Conservation (phyloP, 805 yeast species). For the Monosporozyma aquatica region DNA sequence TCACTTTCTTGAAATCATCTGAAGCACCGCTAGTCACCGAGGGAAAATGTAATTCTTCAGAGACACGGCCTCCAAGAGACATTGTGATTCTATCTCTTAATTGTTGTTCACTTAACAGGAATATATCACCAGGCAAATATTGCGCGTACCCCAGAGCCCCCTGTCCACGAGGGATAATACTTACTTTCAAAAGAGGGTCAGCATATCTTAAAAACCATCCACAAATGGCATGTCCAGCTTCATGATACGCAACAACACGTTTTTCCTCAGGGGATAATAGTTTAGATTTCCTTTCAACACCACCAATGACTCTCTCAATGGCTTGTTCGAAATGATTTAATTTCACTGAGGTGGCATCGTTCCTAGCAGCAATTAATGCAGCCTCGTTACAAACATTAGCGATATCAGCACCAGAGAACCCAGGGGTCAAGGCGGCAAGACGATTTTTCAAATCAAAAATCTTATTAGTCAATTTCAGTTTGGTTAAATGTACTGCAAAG, state of each 20-base stretch:
- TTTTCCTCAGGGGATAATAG: slow-evolving; percentile 80
- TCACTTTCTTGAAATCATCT: slow-evolving; percentile 93
- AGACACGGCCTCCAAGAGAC: slow-evolving; percentile 95
- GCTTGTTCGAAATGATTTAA: slow-evolving; percentile 87
- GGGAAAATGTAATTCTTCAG: slow-evolving; percentile 85
- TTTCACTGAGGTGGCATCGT: slow-evolving; percentile 58
- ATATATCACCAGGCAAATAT: slow-evolving; percentile 88
- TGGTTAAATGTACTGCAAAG: slow-evolving; percentile 74
- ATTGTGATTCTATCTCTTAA: slow-evolving; percentile 85
- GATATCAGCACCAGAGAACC: slow-evolving; percentile 97
- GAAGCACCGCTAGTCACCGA: slow-evolving; percentile 95
- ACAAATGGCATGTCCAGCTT: slow-evolving; percentile 98
- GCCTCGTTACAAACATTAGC: slow-evolving; percentile 97
- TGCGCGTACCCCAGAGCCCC: slow-evolving; percentile 98
- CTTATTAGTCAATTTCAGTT: slow-evolving; percentile 50
- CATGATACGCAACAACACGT: slow-evolving; percentile 89
- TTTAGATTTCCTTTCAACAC: slow-evolving; percentile 83
- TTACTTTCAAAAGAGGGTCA: slow-evolving; percentile 89
- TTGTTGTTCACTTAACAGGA: slow-evolving; percentile 67
- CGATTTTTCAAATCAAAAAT: slow-evolving; percentile 65
- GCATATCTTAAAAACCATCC: slow-evolving; percentile 93
- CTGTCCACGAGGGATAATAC: slow-evolving; percentile 94
- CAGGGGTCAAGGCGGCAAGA: slow-evolving; percentile 93
- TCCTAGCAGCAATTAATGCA: slow-evolving; percentile 92
- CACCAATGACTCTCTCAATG: slow-evolving; percentile 94